These are phyloP conservation scores for Microcyclospora pomicola DNA, from an alignment of 2,329 filamentous ascomycete genomes.

Conservation along the genomic window DNA sequence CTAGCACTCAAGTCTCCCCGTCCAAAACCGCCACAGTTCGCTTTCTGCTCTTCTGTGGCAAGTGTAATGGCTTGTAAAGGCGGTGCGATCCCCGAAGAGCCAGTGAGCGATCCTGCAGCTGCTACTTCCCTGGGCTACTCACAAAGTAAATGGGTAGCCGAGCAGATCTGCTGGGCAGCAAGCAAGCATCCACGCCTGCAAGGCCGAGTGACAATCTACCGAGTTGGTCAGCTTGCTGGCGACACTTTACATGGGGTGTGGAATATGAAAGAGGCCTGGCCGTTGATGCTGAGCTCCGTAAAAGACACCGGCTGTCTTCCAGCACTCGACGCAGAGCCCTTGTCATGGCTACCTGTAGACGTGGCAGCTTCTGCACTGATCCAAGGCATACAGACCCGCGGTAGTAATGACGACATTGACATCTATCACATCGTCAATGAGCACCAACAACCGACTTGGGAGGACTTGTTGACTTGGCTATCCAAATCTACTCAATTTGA, in stretches of 20 bases:
- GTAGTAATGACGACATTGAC: conserved; percentile 5
- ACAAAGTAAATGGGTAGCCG: conserved; percentile 45
- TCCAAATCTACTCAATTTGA: conserved; percentile 26
- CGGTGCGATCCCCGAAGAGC: conserved; percentile 27
- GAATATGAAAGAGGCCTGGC: conserved; percentile 37
- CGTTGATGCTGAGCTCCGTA: conserved; percentile 33
- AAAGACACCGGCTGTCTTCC: conserved; percentile 28
- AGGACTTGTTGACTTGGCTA: conserved; percentile 34
- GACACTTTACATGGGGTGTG: conserved; percentile 31
- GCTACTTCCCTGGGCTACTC: conserved; percentile 41
- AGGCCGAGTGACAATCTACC: conserved; percentile 30
- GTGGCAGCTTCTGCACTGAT: conserved; percentile 30
- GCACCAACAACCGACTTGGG: conserved; percentile 31
- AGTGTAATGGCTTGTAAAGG: conserved; percentile 23
- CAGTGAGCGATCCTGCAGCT: conserved; percentile 28
- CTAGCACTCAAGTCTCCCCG: conserved; percentile 25
- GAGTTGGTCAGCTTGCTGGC: conserved; percentile 36
- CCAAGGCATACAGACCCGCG: conserved; percentile 12
- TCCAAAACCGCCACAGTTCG: conserved; percentile 22
- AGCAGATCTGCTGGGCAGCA: conserved; percentile 37
- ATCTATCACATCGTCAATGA: conserved; percentile 40
- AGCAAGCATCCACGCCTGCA: conserved; percentile 15
- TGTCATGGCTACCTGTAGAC: conserved; percentile 37
- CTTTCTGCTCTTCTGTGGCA: conserved; percentile 42
- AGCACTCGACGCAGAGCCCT: conserved; percentile 21